Evolutionary conservation across 169 alveolate species (phyloP), one percentile per base, ranked within the genome.

Genomic region (Eimeria maxima): DNA sequence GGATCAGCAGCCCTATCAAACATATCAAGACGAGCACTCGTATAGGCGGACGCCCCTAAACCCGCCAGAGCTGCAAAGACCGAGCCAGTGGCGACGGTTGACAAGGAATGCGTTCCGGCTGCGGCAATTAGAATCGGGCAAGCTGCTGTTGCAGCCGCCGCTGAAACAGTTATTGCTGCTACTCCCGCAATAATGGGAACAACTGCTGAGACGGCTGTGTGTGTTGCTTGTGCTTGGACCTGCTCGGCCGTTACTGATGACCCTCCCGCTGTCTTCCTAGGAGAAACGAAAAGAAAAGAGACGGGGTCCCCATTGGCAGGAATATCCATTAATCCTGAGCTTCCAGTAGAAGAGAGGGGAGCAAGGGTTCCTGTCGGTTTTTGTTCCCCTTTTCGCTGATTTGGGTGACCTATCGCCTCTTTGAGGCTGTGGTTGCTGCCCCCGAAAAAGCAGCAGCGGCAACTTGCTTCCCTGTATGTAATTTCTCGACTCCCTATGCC

Each of bases 361-460:
- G 14, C 7, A 18, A 29, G 13, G 24, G 50, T 55, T 38, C 11
- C n/a, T 33, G 50, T n/a, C 16, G 33, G 0, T 38, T 33, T n/a
- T 50, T 33, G 50, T 29, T 73, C 55, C 18, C 53, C 55, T 73
- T 33, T n/a, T 16, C n/a, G 84, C 53, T 73, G 53, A 73, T 29
- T 13, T 20, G 84, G 16, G 33, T 18, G 55, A 18, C 14, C 84
- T 73, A 29, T n/a, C 47, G 11, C 57, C 84, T 29, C 57, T 38
- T 24, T 8, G 27, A 27, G 53, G 18, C 84, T 29, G 55, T 11
- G 84, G 10, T 38, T 73, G 53, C 55, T 73, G 84, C 84, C 6
- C 24, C 50, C 55, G 33, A 38, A 73, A n/a, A 38, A 16, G 84
- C 84, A 73, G 53, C 84, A 73, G 84, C 84, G 84, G 53, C 84